Percentiles rank a stretch among this genome's conserved stretches.
These are phyloP conservation scores for Sinapis alba DNA, from an alignment of 441 rosid genomes.

Conservation along the genomic window DNA sequence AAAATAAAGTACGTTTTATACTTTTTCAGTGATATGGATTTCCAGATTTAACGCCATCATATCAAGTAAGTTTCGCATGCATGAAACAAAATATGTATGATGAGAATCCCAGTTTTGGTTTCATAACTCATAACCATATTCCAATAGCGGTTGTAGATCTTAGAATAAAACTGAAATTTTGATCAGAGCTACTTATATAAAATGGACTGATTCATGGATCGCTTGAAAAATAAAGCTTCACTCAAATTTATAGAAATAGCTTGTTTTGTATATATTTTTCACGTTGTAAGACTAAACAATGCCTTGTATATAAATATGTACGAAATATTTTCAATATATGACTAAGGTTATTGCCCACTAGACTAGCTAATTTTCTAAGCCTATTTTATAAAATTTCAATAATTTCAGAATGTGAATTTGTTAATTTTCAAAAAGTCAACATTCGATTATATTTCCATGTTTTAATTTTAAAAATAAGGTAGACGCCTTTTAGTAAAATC, in stretches of 20 bases:
- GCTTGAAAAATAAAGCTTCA: neutral
- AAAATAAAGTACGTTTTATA: neutral
- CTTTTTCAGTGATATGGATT: neutral
- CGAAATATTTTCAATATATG: neutral
- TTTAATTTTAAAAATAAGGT: constrained; percentile 18
- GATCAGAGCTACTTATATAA: neutral
- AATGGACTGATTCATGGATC: neutral
- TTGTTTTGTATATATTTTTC: neutral
- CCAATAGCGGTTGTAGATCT: neutral
- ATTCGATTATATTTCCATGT: constrained; percentile 5
- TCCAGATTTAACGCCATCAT: neutral
- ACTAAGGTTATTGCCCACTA: constrained; percentile 3
- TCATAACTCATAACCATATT: neutral
- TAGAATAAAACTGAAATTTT: neutral
- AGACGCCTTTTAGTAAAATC: constrained; percentile 13
- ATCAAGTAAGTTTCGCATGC: neutral
- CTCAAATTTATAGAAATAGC: neutral
- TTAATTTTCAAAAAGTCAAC: constrained; percentile 13
- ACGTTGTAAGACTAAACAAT: neutral
- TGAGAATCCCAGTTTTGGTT: neutral
- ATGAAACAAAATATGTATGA: neutral
- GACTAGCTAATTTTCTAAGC: neutral
- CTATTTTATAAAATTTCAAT: neutral
- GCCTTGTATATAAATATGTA: neutral
- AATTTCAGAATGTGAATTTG: constrained; percentile 1